Conservation (phyloP, 352 stramenopile species). For the Elongisporangium prolatum region DNA sequence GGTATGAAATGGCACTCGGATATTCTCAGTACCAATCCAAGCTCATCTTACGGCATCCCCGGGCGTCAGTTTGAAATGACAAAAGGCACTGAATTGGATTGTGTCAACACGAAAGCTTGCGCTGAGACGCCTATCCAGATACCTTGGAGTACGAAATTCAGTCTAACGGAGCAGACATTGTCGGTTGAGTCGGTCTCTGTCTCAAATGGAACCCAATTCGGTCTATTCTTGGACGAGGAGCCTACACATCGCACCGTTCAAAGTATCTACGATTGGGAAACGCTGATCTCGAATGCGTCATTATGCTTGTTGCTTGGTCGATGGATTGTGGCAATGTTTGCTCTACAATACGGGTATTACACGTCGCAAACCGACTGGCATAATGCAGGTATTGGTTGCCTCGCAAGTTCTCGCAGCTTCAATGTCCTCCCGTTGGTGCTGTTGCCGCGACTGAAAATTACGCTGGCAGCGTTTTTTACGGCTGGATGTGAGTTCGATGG, state of each 20-base stretch:
- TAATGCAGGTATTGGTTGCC: constrained; percentile 28
- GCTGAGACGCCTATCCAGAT: background rate
- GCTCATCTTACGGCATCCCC: constrained; percentile 16
- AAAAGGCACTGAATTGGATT: constrained; percentile 23
- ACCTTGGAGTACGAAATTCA: constrained; percentile 24
- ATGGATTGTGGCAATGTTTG: constrained; percentile 37
- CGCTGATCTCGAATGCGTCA: constrained; percentile 37
- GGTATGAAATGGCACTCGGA: constrained; percentile 18
- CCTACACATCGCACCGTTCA: constrained; percentile 4
- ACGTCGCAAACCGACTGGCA: constrained; percentile 15
- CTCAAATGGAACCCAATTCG: constrained; percentile 21
- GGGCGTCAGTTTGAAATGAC: constrained; percentile 34
- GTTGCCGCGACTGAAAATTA: constrained; percentile 32
- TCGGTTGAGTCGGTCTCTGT: constrained; percentile 21
- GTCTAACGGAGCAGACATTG: constrained; percentile 9
- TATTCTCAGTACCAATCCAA: constrained; percentile 22
- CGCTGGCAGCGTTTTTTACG: constrained; percentile 34
- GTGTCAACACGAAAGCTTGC: constrained; percentile 9
- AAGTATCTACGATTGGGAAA: constrained; percentile 39
- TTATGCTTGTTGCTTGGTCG: constrained; percentile 26
- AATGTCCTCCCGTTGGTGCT: constrained; percentile 39
- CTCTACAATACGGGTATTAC: constrained; percentile 26
- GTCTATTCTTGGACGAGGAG: constrained; percentile 31
- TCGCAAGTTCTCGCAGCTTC: constrained; percentile 30
- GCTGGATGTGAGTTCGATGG: constrained; percentile 40